Base-by-base conservation (phyloP, 257 asterid genomes). In the Nicotiana tabacum region DNA sequence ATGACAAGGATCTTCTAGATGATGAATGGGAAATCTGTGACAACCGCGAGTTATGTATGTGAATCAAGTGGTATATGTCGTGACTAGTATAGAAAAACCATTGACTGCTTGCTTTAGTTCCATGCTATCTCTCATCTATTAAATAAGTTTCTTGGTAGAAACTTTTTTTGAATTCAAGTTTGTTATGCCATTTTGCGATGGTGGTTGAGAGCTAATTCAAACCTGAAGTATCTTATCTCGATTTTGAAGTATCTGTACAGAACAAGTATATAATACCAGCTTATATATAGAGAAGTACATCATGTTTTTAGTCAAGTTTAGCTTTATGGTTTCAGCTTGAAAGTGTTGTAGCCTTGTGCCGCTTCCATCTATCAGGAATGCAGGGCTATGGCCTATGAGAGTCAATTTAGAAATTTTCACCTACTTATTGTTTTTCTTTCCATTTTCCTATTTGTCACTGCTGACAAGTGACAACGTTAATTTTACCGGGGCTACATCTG, bases 11-110 rank as follows among this genome's bases (percentile, higher is more conserved):
- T 61, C 89, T 77, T 68, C 27, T 72, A 24, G 92, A 89, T 11
- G 97, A 93, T 3, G 98, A 87, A n/a, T 95, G 96, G 97, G 96
- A 93, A 62, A 11, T 92, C 82, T 90, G 85, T 21, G 91, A 90
- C 53, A 82, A 78, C 18, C 84, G 43, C 15, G 90, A 85, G 35
- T 65, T 83, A 18, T 43, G 39, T 56, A 66, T 77, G 6, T 87
- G 85, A 85, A 84, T 77, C 27, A 64, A 77, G 48, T 24, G n/a
- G 7, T 65, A 18, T 62, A 37, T 15, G 70, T 46, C 6, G 9
- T 79, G 55, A 35, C 53, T 55, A 33, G 27, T 16, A 32, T 32
- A 48, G 61, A 72, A 72, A 24, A 21, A 48, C 35, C 61, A 46
- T 48, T 48, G 46, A 76, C 46, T 27, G 64, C 64, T 51, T 76